Conservation (phyloP, 2,329 filamentous ascomycete species). For the Phialemonium atrogriseum region DNA sequence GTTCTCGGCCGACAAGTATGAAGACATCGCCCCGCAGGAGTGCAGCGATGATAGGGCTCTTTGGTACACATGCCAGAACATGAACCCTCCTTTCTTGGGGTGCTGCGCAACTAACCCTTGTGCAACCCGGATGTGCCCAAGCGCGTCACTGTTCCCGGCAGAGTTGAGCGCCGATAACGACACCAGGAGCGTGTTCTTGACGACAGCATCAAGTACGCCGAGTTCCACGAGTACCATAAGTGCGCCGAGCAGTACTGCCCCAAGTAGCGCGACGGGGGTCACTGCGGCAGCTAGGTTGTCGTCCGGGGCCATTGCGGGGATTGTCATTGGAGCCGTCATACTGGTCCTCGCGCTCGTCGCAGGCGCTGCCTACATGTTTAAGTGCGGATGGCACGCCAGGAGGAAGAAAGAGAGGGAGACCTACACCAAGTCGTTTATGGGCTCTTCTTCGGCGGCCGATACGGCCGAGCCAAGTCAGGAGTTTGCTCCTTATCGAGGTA, state of each 20-base stretch:
- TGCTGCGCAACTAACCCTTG: constrained; percentile 29
- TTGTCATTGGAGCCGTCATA: constrained; percentile 8
- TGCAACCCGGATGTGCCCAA: constrained; percentile 15
- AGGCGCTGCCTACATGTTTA: constrained; percentile 5
- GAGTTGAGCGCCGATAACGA: constrained; percentile 14
- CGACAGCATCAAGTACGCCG: constrained; percentile 1
- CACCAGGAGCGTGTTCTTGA: constrained; percentile 9
- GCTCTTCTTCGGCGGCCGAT: background rate
- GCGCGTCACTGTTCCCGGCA: constrained; percentile 14
- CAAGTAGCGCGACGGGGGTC: background rate
- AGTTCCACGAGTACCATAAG: background rate
- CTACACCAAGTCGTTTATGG: background rate
- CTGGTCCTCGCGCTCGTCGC: constrained; percentile 7
- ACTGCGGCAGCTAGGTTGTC: constrained; percentile 3
- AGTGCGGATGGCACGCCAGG: constrained; percentile 4
- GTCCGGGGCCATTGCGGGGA: constrained; percentile 11
- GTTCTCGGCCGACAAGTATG: constrained; percentile 12
- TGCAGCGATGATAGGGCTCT: constrained; percentile 17
- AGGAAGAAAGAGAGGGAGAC: constrained; percentile 5
- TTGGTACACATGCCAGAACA: constrained; percentile 26
- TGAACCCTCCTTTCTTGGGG: constrained; percentile 26
- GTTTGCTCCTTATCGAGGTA: constrained; percentile 1
- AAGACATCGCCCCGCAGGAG: constrained; percentile 20
- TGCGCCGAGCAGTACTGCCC: background rate
- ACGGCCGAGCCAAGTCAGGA: background rate